Percentiles rank a stretch among this genome's conserved stretches.
phyloP scores from a whole-genome alignment of 371 early-diverging fungal species.

The Syncephalastrum contaminatum region DNA sequence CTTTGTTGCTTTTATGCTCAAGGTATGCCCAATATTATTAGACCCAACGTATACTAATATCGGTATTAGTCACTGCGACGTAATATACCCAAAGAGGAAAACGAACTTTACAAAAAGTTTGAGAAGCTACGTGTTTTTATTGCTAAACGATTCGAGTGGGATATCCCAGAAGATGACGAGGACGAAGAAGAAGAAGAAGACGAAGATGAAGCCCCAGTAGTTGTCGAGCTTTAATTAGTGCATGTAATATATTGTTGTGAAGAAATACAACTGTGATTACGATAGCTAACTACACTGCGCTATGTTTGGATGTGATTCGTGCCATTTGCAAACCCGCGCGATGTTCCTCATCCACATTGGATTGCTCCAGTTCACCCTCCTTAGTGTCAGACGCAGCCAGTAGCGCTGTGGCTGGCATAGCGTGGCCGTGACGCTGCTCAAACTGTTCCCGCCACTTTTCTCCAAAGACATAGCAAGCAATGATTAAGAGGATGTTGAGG shows the following conservation, averaged over 20 bases:
- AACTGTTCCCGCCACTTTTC: constrained; percentile 24
- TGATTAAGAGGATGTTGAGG: constrained; percentile 16
- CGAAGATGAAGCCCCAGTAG: constrained; percentile 66
- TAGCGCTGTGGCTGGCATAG: not conserved
- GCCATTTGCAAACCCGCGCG: constrained; percentile 6
- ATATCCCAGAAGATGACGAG: constrained; percentile 28
- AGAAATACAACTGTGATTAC: too few species aligned
- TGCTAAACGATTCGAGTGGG: constrained; percentile 49
- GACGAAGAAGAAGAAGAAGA: constrained; percentile 54
- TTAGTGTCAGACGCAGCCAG: not conserved
- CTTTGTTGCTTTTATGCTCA: constrained; percentile 59
- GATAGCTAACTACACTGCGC: constrained; percentile 4
- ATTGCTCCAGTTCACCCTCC: not conserved
- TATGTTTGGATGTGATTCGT: constrained; percentile 13
- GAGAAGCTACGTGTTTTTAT: constrained; percentile 38
- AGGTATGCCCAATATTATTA: constrained; percentile 30
- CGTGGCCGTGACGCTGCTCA: constrained; percentile 7
- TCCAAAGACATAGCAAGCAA: constrained; percentile 17
- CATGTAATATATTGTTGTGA: too few species aligned
- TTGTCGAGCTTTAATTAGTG: constrained; percentile 44
- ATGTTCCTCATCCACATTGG: constrained; percentile 1
- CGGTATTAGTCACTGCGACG: constrained; percentile 29
- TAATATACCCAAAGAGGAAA: constrained; percentile 25
- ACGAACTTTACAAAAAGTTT: constrained; percentile 29
- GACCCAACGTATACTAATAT: not conserved